Conservation (phyloP, 1,284 basidiomycete species). For the Phylloporus gajari region DNA sequence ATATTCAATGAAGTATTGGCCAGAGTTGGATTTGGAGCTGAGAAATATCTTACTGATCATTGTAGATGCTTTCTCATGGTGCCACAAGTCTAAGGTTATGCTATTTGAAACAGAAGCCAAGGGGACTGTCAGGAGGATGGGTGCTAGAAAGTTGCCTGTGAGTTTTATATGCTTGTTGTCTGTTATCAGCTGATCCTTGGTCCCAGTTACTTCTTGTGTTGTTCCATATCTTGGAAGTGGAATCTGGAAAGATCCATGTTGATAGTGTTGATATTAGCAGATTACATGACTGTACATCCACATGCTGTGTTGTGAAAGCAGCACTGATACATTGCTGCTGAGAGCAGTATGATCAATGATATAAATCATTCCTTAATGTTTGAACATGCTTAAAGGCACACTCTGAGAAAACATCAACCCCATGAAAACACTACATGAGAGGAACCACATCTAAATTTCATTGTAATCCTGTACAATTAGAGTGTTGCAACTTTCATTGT, state of each 20-base stretch:
- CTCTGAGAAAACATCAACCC: conserved; percentile 89
- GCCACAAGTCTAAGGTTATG: not conserved
- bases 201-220: conserved; percentile 55
- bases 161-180: conserved; percentile 38
- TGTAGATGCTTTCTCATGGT: conserved; percentile 45
- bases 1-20: conserved; percentile 86
- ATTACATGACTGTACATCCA: conserved; percentile 73
- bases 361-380: conserved; percentile 89
- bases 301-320: not conserved
- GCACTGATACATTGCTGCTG: not conserved
- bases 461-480: no score
- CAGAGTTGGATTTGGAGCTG: conserved; percentile 82
- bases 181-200: not conserved
- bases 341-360: conserved; percentile 74
- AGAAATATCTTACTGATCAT: conserved; percentile 77
- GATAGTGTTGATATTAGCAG: conserved; percentile 82
- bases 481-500: no score
- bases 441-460: no score
- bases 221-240: conserved; percentile 87
- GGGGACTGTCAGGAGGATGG: conserved; percentile 87
- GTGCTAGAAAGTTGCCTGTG: conserved; percentile 89
- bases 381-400: conserved; percentile 87
- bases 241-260: conserved; percentile 81
- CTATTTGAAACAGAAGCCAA: conserved; percentile 61
- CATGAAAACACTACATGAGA: conserved; percentile 50